Conservation (phyloP, 2,329 filamentous ascomycete species). For the Fusarium sp. region DNA sequence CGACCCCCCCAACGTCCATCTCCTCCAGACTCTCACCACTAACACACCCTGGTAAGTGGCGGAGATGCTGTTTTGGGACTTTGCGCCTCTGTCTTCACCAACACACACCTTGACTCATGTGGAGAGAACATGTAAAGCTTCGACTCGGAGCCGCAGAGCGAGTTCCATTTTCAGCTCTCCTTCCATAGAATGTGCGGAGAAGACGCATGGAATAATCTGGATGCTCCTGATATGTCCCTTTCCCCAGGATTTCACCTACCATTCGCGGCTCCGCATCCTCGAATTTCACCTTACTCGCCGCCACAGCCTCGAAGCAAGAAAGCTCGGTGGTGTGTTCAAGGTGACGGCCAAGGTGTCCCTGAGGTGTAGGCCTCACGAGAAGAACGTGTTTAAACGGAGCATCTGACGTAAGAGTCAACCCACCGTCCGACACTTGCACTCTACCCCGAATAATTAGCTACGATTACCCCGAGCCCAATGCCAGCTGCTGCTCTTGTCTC, state of each 20-base stretch:
- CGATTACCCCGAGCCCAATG: conserved; percentile 3
- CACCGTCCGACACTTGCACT: conserved; percentile 15
- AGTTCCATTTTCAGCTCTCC: neutral
- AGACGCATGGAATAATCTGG: conserved; percentile 8
- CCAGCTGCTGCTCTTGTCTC: neutral
- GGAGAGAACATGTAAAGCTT: neutral
- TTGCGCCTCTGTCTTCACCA: conserved; percentile 1
- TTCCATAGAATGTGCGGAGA: conserved; percentile 4
- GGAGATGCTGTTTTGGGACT: conserved; percentile 4
- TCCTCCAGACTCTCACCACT: neutral
- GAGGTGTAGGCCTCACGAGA: conserved; percentile 9
- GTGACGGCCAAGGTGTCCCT: conserved; percentile 4
- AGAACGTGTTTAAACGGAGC: conserved; percentile 33
- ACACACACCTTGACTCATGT: neutral
- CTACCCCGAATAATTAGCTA: conserved; percentile 10
- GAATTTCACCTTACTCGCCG: neutral
- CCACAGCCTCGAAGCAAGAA: neutral
- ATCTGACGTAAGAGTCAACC: conserved; percentile 34
- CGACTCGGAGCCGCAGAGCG: conserved; percentile 2
- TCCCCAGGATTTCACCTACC: conserved; percentile 3
- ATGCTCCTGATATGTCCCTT: neutral
- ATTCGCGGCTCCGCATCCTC: conserved; percentile 11
- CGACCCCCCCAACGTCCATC: neutral
- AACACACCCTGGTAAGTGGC: neutral
- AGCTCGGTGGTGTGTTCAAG: conserved; percentile 8